phyloP scores from a whole-genome alignment of 768 basidiomycete species.

The Amanita rimosa region DNA sequence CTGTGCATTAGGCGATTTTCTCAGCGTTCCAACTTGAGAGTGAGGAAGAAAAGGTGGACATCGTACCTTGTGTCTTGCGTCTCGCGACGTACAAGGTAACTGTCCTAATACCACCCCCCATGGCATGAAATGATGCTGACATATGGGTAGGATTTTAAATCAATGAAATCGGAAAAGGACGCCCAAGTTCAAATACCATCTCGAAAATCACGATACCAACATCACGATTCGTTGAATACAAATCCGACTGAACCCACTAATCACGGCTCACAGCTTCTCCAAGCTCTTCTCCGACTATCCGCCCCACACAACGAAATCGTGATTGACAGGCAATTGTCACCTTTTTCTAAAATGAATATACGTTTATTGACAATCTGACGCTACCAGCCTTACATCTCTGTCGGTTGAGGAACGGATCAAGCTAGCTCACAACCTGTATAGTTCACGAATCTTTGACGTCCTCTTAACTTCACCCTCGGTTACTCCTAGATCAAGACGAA shows the following conservation, averaged over 20 bases:
- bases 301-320: conserved; percentile 59
- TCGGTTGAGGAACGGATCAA: conserved; percentile 45
- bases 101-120: neutral
- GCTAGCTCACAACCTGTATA: conserved; percentile 41
- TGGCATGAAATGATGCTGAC: neutral
- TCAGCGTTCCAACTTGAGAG: too few species aligned
- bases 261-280: conserved; percentile 79
- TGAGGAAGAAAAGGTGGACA: conserved; percentile 20
- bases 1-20: too few species aligned
- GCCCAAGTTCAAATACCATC: too few species aligned
- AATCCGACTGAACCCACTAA: conserved; percentile 49
- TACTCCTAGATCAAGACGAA: conserved; percentile 50
- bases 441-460: conserved; percentile 74
- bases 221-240: conserved; percentile 8
- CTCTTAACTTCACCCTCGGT: conserved; percentile 62
- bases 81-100: conserved; percentile 40
- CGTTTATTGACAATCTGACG: neutral
- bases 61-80: conserved; percentile 61
- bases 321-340: conserved; percentile 48
- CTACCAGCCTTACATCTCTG: conserved; percentile 44
- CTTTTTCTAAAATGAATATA: neutral
- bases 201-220: too few species aligned
- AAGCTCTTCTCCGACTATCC: conserved; percentile 65
- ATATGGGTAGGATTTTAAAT: conserved; percentile 16
- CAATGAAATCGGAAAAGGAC: conserved; percentile 2